Evolutionary conservation across 257 asterid genomes (phyloP).

Genomic region (Fraxinus anomala): DNA sequence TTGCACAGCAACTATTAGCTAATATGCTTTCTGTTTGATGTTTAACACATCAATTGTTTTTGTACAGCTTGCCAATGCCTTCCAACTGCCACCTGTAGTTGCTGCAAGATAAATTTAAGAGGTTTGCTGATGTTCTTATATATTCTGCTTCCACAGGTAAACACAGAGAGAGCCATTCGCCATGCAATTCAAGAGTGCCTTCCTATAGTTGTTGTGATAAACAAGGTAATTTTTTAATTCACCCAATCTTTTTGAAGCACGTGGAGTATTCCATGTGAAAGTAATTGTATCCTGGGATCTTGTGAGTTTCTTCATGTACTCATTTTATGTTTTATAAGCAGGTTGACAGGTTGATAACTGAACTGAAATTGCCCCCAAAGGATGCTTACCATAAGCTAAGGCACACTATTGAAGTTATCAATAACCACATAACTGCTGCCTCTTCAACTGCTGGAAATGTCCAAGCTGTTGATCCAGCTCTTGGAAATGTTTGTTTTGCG

Average conservation of each 20-base stretch:
- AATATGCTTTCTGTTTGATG: neutral
- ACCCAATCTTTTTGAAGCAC: conserved; percentile 10
- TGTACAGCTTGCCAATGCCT: neutral
- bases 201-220: conserved; percentile 84
- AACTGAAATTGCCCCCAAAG: conserved; percentile 92
- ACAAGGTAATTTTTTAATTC: conserved; percentile 60
- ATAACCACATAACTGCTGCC: conserved; percentile 76
- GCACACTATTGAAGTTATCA: conserved; percentile 84
- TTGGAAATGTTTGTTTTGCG: conserved; percentile 93
- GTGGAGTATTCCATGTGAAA: conserved; percentile 8
- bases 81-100: conserved; percentile 2
- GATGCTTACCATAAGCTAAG: conserved; percentile 94
- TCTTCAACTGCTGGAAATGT: conserved; percentile 91
- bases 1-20: neutral
- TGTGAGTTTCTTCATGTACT: conserved; percentile 13
- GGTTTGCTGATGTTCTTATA: neutral
- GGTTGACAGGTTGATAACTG: conserved; percentile 92
- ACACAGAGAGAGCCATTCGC: conserved; percentile 90
- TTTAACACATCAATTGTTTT: neutral
- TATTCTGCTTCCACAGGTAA: conserved; percentile 52
- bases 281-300: neutral
- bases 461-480: conserved; percentile 77
- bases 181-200: conserved; percentile 89
- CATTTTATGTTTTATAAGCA: conserved; percentile 29
- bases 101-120: neutral